Base-by-base conservation (phyloP, 208 protist genomes). In the Leptomonas pyrrhocoris region DNA sequence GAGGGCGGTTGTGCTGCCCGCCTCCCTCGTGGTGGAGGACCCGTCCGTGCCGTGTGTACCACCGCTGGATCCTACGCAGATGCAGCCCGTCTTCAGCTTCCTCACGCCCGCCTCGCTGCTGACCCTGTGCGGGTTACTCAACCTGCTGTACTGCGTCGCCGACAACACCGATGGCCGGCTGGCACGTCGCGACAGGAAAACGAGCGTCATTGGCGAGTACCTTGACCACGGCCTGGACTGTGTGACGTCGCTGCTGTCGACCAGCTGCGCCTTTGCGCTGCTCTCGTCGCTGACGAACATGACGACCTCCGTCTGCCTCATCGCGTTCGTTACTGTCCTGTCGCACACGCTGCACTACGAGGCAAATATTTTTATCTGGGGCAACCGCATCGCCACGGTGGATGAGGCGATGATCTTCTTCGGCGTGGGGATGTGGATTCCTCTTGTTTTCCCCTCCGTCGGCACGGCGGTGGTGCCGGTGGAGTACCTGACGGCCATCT, bases 331-430 rank as follows among this genome's bases (percentile, higher is more conserved):
- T 18, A 97, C 93, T 0, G 68, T 86, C 53, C 63, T 97, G 8
- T 86, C 84, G 36, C 93, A 97, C 77, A 95, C 88, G 31, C 73
- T 95, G 34, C 71, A 96, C 72, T 94, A 89, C 63, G 90, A 94
- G 57, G 71, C 68, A 46, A 90, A 91, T 58, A 82, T 90, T 30
- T 94, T 95, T 63, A 85, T 95, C 59, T 95, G 87, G 85, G 93
- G 93, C 36, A 95, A 93, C 73, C 85, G 88, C 30, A 80, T 94
- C 73, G 70, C 89, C 60, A 85, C 88, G 48, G 90, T 95, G 3
- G 93, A 97, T 64, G 93, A 97, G 64, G 93, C 88, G 31, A 97
- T 97, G 93, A 50, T 97, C 54, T 86, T 93, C 77, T 97, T 97
- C 61, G 82, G 78, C 23, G 51, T 92, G 19, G 68, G 73, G 46